These are phyloP conservation scores for Moesziomyces aphidis DNA, from an alignment of 1,284 basidiomycete genomes.

Conservation along the genomic window DNA sequence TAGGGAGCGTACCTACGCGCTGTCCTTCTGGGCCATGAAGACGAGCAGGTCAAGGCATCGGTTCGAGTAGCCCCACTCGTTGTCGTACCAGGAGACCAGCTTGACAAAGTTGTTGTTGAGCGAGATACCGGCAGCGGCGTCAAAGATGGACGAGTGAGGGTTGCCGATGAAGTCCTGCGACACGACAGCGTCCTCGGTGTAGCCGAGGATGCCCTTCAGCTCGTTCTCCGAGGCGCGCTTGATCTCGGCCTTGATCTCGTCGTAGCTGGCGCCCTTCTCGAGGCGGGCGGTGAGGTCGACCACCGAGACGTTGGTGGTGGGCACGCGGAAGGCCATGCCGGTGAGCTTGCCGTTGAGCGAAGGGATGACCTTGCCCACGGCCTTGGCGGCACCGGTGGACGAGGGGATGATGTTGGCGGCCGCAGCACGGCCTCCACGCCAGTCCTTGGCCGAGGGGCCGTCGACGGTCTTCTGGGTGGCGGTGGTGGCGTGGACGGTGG, in stretches of 20 bases:
- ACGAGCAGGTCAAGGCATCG: slow-evolving; percentile 91
- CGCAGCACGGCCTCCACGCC: slow-evolving; percentile 91
- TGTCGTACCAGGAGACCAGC: slow-evolving; percentile 85
- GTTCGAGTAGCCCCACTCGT: slow-evolving; percentile 95
- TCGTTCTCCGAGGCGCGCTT: slow-evolving; percentile 82
- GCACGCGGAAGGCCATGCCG: slow-evolving; percentile 97
- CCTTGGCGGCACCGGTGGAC: slow-evolving; percentile 97
- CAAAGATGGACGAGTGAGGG: slow-evolving; percentile 76
- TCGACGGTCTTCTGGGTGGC: slow-evolving; percentile 99
- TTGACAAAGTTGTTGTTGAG: slow-evolving; percentile 95
- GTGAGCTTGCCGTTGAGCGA: slow-evolving; percentile 93
- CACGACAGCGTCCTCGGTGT: slow-evolving; percentile 95
- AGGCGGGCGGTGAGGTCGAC: slow-evolving; percentile 96
- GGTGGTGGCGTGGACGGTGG: slow-evolving; percentile 85
- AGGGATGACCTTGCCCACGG: slow-evolving; percentile 99
- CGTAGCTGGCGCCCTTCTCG: slow-evolving; percentile 84
- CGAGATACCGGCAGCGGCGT: slow-evolving; percentile 91
- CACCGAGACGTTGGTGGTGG: slow-evolving; percentile 95
- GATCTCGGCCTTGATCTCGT: slow-evolving; percentile 88
- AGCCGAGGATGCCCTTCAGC: slow-evolving; percentile 85
- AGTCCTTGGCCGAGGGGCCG: slow-evolving; percentile 73
- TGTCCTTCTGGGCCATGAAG: slow-evolving; percentile 77
- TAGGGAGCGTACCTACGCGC: slow-evolving; percentile 57
- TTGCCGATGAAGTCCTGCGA: slow-evolving; percentile 74
- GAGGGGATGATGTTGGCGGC: slow-evolving; percentile 99